Evolutionary conservation across 768 basidiomycete species (phyloP), one percentile per base, ranked within the genome.

Genomic region (Collybiopsis luxurians): DNA sequence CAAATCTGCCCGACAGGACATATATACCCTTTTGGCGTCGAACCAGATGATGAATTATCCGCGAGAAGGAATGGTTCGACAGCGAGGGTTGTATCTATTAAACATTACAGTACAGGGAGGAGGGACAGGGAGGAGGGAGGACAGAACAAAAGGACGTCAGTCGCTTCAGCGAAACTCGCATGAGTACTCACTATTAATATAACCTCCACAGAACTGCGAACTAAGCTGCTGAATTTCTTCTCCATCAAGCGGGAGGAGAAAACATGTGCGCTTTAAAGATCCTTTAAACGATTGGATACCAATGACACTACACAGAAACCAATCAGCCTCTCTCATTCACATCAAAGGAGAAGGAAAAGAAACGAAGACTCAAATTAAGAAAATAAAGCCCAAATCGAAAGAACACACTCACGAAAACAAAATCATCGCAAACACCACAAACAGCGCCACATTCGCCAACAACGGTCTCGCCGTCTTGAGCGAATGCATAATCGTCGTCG

Each of bases 271-370:
- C 17, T 86, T 77, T 40, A 90, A 76, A 1, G 92, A 95, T 1
- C 93, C 94, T 56, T 87, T 85, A 77, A 99, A 99, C 0, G 91
- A 84, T 63, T 98, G 93, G 1, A 97, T 83, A n/a, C 96, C 95
- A 56, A 97, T 90, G 65, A 98, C 90, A 3, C 92, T 90, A 34
- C 19, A n/a, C 13, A n/a, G n/a, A n/a, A n/a, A n/a, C n/a, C n/a
- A n/a, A n/a, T n/a, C n/a, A n/a, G n/a, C n/a, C n/a, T n/a, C n/a
- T n/a, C n/a, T n/a, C n/a, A n/a, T n/a, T n/a, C n/a, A n/a, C n/a
- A n/a, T n/a, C n/a, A 38, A 26, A 15, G 60, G 1, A 30, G 1
- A 26, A 27, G 27, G 10, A 50, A 21, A 55, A n/a, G 19, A 47
- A 54, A 24, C 39, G 46, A 31, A 36, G 39, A 21, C 15, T 31